A percentile compares a stretch with the other conserved stretches of the same genome.
These are phyloP conservation scores for Kwoniella sp. DNA, from an alignment of 768 basidiomycete genomes.

Conservation along the genomic window DNA sequence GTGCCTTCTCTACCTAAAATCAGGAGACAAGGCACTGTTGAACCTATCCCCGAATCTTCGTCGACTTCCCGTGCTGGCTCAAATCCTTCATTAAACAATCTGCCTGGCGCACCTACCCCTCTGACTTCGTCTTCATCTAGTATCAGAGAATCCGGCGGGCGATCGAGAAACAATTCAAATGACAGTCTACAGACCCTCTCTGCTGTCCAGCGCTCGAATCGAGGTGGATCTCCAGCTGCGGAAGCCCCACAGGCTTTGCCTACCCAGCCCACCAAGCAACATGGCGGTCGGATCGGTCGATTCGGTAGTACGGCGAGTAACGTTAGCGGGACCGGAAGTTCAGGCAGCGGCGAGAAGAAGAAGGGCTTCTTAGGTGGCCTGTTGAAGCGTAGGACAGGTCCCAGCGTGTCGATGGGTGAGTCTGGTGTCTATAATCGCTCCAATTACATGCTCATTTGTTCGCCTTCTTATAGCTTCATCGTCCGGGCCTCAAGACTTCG, in stretches of 20 bases:
- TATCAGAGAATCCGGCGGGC: constrained; percentile 5
- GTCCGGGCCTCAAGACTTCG: background rate
- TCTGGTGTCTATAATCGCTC: background rate
- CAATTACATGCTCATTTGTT: background rate
- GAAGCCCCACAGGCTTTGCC: background rate
- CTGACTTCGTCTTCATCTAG: constrained; percentile 16
- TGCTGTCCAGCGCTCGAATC: constrained; percentile 13
- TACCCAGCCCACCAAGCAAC: constrained; percentile 10
- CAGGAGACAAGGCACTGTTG: constrained; percentile 22
- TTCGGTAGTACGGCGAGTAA: constrained; percentile 40
- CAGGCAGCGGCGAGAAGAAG: constrained; percentile 45
- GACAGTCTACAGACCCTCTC: constrained; percentile 42
- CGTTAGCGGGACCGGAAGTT: constrained; percentile 14
- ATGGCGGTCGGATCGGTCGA: constrained; percentile 19
- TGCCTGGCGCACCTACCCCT: constrained; percentile 14
- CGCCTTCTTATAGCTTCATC: background rate
- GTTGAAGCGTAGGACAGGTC: constrained; percentile 43
- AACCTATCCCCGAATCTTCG: constrained; percentile 4
- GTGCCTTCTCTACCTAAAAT: constrained; percentile 40
- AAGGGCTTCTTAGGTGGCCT: constrained; percentile 51
- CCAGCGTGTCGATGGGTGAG: constrained; percentile 27
- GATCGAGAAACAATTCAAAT: constrained; percentile 30
- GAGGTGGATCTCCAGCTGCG: constrained; percentile 16
- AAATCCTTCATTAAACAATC: constrained; percentile 25
- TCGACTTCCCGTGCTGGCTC: constrained; percentile 22